phyloP scores from a whole-genome alignment of 495 filamentous ascomycete genomes.

The Rhypophila decipiens region DNA sequence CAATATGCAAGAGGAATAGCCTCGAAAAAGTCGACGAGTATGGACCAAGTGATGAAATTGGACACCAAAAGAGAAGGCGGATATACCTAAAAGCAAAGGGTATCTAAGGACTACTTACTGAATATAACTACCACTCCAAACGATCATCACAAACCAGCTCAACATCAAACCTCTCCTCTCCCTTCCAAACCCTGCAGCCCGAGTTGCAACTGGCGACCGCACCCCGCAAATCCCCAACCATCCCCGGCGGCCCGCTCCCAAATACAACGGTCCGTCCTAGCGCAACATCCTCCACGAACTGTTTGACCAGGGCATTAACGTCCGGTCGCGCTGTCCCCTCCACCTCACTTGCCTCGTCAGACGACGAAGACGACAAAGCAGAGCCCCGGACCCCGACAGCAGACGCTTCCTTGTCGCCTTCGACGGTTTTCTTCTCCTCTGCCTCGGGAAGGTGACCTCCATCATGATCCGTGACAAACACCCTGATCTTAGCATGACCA shows the following conservation, averaged over 20 bases:
- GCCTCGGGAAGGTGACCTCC: slow-evolving; percentile 11
- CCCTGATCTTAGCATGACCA: slow-evolving; percentile 41
- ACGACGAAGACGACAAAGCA: no score
- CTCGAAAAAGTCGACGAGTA: no score
- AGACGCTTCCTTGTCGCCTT: slow-evolving; percentile 3
- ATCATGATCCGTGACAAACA: slow-evolving; percentile 51
- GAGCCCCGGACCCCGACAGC: slow-evolving; percentile 2
- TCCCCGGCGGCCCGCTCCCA: slow-evolving; percentile 55
- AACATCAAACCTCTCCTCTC: slow-evolving; percentile 51
- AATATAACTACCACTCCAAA: slow-evolving; percentile 39
- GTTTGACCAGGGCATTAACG: slow-evolving; percentile 24
- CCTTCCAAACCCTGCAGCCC: slow-evolving; percentile 44
- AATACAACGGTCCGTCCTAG: slow-evolving; percentile 49
- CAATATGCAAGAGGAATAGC: no score
- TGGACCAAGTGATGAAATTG: no score
- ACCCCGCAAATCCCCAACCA: slow-evolving; percentile 49
- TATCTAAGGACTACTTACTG: no score
- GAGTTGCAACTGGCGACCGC: slow-evolving; percentile 50
- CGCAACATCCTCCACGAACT: slow-evolving; percentile 30
- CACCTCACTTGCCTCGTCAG: no score
- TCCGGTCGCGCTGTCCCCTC: slow-evolving; percentile 22
- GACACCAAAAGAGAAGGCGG: no score
- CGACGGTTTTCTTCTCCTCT: slow-evolving; percentile 18
- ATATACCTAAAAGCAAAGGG: background rate
- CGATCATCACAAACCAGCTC: slow-evolving; percentile 51